Percentiles rank a stretch among this genome's conserved stretches.
Conservation (phyloP, 192 early-diverging fungal species). For the Geosiphon pyriformis region DNA sequence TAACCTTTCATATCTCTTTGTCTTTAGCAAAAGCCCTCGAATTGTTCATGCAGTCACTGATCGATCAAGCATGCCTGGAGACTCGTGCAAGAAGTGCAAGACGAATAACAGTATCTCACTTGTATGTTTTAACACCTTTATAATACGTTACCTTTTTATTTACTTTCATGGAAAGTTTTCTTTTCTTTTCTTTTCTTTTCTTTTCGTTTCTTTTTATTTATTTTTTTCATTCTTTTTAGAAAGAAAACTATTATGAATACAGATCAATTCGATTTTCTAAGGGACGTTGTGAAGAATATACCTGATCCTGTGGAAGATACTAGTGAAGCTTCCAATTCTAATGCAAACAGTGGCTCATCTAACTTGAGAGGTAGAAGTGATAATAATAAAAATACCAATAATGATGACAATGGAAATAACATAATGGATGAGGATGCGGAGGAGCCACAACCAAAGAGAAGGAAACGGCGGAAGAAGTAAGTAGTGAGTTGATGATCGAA, state of each 20-base stretch:
- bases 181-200: neutral
- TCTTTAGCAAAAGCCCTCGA: slow-evolving; percentile 84
- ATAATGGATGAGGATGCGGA: neutral
- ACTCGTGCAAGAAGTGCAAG: slow-evolving; percentile 73
- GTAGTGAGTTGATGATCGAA: neutral
- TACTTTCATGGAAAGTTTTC: slow-evolving; percentile 6
- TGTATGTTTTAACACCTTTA: slow-evolving; percentile 52
- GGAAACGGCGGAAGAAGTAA: slow-evolving; percentile 20
- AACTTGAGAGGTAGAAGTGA: too few species aligned
- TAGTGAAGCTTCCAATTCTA: slow-evolving; percentile 11
- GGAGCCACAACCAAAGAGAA: slow-evolving; percentile 16
- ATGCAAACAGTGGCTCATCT: neutral
- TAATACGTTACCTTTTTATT: slow-evolving; percentile 3
- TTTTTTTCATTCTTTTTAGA: slow-evolving; percentile 30
- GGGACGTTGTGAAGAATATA: slow-evolving; percentile 77
- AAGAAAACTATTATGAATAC: slow-evolving; percentile 76
- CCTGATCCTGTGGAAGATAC: slow-evolving; percentile 55
- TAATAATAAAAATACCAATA: slow-evolving; percentile 10
- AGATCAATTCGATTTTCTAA: slow-evolving; percentile 92
- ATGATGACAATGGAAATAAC: neutral
- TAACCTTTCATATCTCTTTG: neutral
- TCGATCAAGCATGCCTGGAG: slow-evolving; percentile 81
- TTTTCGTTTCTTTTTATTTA: slow-evolving; percentile 10
- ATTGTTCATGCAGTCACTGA: slow-evolving; percentile 89
- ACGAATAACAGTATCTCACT: slow-evolving; percentile 77